phyloP scores from a whole-genome alignment of 192 early-diverging fungal genomes.

The Entomortierella chlamydospora region DNA sequence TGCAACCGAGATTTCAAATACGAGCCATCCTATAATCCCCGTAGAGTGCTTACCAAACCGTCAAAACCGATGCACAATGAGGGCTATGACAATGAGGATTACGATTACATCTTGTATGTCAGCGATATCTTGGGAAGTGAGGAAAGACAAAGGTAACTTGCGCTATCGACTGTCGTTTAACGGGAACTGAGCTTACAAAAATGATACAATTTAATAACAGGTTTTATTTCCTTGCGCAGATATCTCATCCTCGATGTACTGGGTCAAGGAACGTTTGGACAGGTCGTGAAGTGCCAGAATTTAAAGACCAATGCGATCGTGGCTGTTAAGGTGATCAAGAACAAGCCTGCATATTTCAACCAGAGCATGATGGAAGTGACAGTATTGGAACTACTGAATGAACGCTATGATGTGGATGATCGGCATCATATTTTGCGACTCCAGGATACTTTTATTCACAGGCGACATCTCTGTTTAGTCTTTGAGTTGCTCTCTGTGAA shows the following conservation, averaged over 20 bases:
- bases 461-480: slow-evolving; percentile 94
- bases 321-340: slow-evolving; percentile 98
- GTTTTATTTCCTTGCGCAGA: slow-evolving; percentile 48
- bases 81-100: slow-evolving; percentile 95
- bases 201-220: too few relatives aligned
- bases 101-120: slow-evolving; percentile 96
- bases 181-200: neutral
- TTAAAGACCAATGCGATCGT: slow-evolving; percentile 91
- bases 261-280: slow-evolving; percentile 98
- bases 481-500: slow-evolving; percentile 98
- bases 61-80: slow-evolving; percentile 91
- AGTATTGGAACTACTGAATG: slow-evolving; percentile 92
- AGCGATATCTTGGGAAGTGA: slow-evolving; percentile 96
- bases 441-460: slow-evolving; percentile 93
- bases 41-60: slow-evolving; percentile 94
- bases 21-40: slow-evolving; percentile 80
- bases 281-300: slow-evolving; percentile 97
- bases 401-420: slow-evolving; percentile 86
- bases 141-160: slow-evolving; percentile 87
- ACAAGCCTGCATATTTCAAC: slow-evolving; percentile 97
- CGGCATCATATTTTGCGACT: slow-evolving; percentile 91
- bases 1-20: slow-evolving; percentile 90
- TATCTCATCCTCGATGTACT: slow-evolving; percentile 94
- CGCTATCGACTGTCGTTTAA: too few relatives aligned
- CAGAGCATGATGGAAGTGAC: slow-evolving; percentile 98